Conservation (phyloP, 1,139 yeast species). For the Debaryomyces subglobosus region DNA sequence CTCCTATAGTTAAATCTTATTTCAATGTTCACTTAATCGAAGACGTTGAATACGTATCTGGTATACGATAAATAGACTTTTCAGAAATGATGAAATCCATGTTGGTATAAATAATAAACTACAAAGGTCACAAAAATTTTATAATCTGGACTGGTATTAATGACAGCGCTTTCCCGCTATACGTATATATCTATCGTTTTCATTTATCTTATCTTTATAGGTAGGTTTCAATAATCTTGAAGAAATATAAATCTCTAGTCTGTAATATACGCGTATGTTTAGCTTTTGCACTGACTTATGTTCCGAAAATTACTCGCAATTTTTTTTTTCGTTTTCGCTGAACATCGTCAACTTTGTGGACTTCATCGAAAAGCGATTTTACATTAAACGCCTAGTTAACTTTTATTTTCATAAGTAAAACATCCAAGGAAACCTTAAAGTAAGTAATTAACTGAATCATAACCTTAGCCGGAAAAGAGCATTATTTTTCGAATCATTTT, state of each 20-base stretch:
- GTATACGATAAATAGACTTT: slow-evolving; percentile 5
- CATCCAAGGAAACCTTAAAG: slow-evolving; percentile 1
- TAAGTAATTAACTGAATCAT: background rate
- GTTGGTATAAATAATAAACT: background rate
- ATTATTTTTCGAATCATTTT: background rate
- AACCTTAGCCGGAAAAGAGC: background rate
- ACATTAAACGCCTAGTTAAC: slow-evolving; percentile 3
- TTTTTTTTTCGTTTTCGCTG: slow-evolving; percentile 23
- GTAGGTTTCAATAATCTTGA: background rate
- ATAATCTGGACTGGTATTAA: background rate
- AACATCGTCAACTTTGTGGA: slow-evolving; percentile 27
- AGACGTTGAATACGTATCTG: slow-evolving; percentile 2
- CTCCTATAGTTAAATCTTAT: background rate
- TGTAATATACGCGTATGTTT: slow-evolving; percentile 8
- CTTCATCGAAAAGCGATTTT: slow-evolving; percentile 3
- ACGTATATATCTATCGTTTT: background rate
- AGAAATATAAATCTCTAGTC: background rate
- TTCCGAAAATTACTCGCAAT: slow-evolving; percentile 28
- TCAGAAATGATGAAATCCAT: background rate
- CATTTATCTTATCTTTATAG: background rate
- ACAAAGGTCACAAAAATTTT: slow-evolving; percentile 1
- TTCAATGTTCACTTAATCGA: background rate
- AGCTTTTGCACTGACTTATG: background rate
- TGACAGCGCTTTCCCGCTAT: background rate
- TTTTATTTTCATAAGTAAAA: slow-evolving; percentile 1